A percentile compares a stretch with the other conserved stretches of the same genome.
phyloP scores from a whole-genome alignment of 331 rosid species.

The Rosa hybrid region DNA sequence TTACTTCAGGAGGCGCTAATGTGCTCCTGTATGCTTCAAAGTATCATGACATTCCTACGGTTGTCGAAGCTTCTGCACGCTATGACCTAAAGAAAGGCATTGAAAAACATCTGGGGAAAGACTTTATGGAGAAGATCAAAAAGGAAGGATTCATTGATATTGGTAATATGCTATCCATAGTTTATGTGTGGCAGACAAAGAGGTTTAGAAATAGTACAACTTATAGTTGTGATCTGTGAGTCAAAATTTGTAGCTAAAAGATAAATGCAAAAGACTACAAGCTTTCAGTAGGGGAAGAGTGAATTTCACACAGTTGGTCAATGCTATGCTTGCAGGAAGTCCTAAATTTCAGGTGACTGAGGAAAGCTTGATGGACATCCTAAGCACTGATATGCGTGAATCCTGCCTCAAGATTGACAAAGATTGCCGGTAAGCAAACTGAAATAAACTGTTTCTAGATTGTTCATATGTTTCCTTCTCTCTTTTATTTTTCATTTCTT shows the following conservation, averaged over 20 bases:
- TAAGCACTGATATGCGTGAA: not conserved
- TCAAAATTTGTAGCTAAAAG: not conserved
- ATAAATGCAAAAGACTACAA: not conserved
- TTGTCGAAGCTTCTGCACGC: constrained; percentile 4
- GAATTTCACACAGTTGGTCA: not conserved
- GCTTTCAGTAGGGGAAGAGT: not conserved
- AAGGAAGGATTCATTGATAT: constrained; percentile 3
- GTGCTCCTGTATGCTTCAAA: constrained; percentile 1
- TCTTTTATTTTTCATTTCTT: not conserved
- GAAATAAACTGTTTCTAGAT: not conserved
- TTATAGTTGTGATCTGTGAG: not conserved
- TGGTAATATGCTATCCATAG: constrained; percentile 10
- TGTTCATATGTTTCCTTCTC: not conserved
- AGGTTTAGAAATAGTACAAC: not conserved
- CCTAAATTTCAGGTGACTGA: not conserved
- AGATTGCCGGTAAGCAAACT: constrained; percentile 54
- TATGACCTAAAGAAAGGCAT: constrained; percentile 1
- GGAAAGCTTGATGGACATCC: constrained; percentile 2
- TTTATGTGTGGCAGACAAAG: not conserved
- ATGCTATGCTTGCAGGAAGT: not conserved
- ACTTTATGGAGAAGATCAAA: not conserved
- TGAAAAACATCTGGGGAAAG: not conserved
- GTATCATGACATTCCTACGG: not conserved
- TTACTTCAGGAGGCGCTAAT: not conserved
- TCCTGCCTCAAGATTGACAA: constrained; percentile 41